A percentile compares a stretch with the other conserved stretches of the same genome.
phyloP scores from a whole-genome alignment of 495 filamentous ascomycete genomes.

The Durotheca rogersii region DNA sequence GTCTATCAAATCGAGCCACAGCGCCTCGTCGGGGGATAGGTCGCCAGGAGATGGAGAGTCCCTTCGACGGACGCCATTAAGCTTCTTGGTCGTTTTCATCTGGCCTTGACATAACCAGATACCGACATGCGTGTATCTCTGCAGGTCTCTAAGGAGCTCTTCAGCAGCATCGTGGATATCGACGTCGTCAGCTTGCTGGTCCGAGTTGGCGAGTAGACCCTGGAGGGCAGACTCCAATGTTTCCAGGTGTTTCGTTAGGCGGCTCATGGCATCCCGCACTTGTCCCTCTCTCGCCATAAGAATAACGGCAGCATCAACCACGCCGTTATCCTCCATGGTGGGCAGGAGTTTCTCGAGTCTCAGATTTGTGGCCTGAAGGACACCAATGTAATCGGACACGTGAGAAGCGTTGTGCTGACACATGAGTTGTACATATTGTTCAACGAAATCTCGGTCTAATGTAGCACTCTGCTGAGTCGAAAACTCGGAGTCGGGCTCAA shows the following conservation, averaged over 20 bases:
- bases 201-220: slow-evolving; percentile 62
- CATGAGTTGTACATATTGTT: slow-evolving; percentile 87
- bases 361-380: slow-evolving; percentile 76
- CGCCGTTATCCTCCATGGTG: slow-evolving; percentile 81
- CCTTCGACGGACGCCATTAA: slow-evolving; percentile 43
- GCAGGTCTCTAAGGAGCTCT: slow-evolving; percentile 70
- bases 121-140: slow-evolving; percentile 87
- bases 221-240: slow-evolving; percentile 77
- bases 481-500: slow-evolving; percentile 65
- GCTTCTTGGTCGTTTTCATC: slow-evolving; percentile 59
- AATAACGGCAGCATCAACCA: slow-evolving; percentile 89
- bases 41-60: slow-evolving; percentile 55
- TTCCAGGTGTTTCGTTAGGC: slow-evolving; percentile 73
- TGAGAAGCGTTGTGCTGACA: slow-evolving; percentile 79
- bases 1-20: slow-evolving; percentile 93
- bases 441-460: slow-evolving; percentile 59
- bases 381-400: slow-evolving; percentile 81
- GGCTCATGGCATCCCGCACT: slow-evolving; percentile 76
- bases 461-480: slow-evolving; percentile 38
- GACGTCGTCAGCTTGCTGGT: slow-evolving; percentile 48
- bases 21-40: slow-evolving; percentile 72
- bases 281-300: slow-evolving; percentile 90
- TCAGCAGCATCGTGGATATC: slow-evolving; percentile 52
- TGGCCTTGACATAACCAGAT: slow-evolving; percentile 96
- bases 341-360: slow-evolving; percentile 80